Evolutionary conservation across 2,329 filamentous ascomycete genomes (phyloP), one percentile per base, ranked within the genome.

Genomic region (Fusarium subtropicale): DNA sequence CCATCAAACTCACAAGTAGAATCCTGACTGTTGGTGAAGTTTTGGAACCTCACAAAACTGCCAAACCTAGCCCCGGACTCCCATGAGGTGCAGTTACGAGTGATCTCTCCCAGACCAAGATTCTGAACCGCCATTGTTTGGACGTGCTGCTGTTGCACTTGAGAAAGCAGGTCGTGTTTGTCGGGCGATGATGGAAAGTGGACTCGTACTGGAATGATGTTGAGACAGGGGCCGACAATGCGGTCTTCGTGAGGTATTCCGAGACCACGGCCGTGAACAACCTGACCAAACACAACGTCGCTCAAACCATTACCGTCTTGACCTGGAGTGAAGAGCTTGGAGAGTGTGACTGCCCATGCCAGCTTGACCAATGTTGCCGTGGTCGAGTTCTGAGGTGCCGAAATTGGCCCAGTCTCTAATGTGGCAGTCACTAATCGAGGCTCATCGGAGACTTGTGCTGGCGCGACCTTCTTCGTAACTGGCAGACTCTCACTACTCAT

Each of bases 121-220:
- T 58, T 58, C 9, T 58, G 38, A 7, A 53, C 55, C 6, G 47
- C 18, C 55, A 58, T 58, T 3, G 55, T 53, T 9, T 53, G 38
- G 5, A 58, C n/a, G 5, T 58, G 55, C 3, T 58, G 55, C 4
- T 44, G 22, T 11, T 58, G 55, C 3, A 58, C 38, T 9, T 58
- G 30, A 4, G n/a, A 44, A 4, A 58, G 55, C 8, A 58, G n/a
- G 4, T 45, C 6, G 1, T 44, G n/a, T n/a, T 36, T 58, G 11
- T 16, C 20, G n/a, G 38, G n/a, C 2, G 30, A n/a, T 2, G 33
- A 12, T 20, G 36, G 36, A 8, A 59, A 54, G 5, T 54, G 56
- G 6, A 59, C 56, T 33, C 56, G 33, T 4, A 59, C 56, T 3
- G 56, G 56, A n/a, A 59, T 59, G 30, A 59, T 59, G 20, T 59